Conservation (phyloP, 106 monocot species). For the Phalaenopsis equestris region DNA sequence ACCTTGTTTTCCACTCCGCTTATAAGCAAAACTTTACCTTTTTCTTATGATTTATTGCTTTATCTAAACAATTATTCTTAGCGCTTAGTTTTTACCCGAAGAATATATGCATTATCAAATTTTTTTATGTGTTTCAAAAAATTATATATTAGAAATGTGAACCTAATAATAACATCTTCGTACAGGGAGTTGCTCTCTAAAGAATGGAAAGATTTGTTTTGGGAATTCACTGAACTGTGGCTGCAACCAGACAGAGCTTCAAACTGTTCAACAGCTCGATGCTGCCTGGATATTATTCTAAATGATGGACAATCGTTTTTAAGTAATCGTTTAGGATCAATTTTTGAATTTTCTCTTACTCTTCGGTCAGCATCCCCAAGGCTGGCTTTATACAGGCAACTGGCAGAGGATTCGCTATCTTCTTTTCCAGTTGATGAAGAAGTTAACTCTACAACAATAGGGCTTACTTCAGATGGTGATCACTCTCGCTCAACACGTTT, state of each 20-base stretch:
- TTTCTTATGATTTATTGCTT: background rate
- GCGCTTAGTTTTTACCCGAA: background rate
- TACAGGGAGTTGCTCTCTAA: constrained; percentile 77
- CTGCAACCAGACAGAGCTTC: constrained; percentile 42
- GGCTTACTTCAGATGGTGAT: constrained; percentile 5
- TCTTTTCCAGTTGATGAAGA: constrained; percentile 27
- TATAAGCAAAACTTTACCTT: background rate
- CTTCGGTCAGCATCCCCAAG: constrained; percentile 76
- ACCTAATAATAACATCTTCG: background rate
- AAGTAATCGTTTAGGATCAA: constrained; percentile 49
- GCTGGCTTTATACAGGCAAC: constrained; percentile 68
- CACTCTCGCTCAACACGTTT: background rate
- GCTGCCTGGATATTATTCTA: constrained; percentile 57
- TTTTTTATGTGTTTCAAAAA: background rate
- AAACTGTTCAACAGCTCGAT: constrained; percentile 51
- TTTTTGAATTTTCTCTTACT: constrained; percentile 75
- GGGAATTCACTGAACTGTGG: constrained; percentile 79
- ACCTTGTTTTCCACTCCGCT: background rate
- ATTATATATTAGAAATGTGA: background rate
- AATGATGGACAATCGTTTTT: constrained; percentile 46
- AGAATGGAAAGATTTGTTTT: constrained; percentile 66
- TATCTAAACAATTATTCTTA: background rate
- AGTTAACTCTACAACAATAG: background rate
- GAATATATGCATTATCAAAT: background rate
- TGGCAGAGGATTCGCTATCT: constrained; percentile 73